Conservation (phyloP, 768 basidiomycete species). For the Postia placenta region DNA sequence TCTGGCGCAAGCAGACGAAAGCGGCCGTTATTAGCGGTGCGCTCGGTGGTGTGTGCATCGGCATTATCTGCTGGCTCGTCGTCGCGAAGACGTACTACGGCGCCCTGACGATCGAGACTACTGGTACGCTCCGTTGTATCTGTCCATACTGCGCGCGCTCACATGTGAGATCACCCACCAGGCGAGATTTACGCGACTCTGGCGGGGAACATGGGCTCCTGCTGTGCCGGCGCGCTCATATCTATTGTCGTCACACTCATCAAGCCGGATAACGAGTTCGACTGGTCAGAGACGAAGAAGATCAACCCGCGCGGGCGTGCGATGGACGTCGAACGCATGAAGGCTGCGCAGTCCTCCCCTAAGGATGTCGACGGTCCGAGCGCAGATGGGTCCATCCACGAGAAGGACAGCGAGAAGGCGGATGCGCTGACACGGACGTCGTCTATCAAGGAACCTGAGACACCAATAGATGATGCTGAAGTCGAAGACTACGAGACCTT, state of each 20-base stretch:
- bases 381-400: neutral
- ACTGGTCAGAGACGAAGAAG: conserved; percentile 6
- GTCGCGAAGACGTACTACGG: conserved; percentile 6
- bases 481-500: conserved; percentile 2
- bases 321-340: neutral
- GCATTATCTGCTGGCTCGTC: conserved; percentile 4
- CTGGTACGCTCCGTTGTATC: neutral
- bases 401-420: conserved; percentile 1
- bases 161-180: too few relatives aligned
- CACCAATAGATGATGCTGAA: neutral
- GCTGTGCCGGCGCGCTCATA: conserved; percentile 3
- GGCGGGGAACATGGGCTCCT: conserved; percentile 5
- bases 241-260: conserved; percentile 4
- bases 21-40: conserved; percentile 3
- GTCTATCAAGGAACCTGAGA: neutral
- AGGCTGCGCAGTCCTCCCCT: neutral
- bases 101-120: neutral
- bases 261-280: conserved; percentile 6
- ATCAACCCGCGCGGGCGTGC: conserved; percentile 5
- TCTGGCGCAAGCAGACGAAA: conserved; percentile 4
- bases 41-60: conserved; percentile 2
- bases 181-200: conserved; percentile 1
- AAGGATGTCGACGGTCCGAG: neutral
- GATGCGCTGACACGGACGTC: neutral
- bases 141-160: too few relatives aligned